phyloP scores from a whole-genome alignment of 2,329 filamentous ascomycete species.

The Lasiodiplodia sp. region DNA sequence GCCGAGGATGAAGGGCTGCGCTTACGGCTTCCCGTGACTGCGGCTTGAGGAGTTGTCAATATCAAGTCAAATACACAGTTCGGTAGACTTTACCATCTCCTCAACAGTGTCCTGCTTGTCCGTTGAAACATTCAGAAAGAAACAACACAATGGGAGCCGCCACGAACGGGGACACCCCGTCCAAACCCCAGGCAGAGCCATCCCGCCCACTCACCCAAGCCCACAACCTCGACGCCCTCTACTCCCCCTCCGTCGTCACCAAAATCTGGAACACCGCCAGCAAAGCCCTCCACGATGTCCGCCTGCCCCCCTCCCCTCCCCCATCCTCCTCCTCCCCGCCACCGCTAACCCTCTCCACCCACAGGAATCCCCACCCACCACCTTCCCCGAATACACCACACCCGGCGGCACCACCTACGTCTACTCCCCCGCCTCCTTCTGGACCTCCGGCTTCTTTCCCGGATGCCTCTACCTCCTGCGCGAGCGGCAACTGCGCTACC shows the following conservation, averaged over 20 bases:
- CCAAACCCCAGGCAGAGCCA: neutral
- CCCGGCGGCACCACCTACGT: slow-evolving; percentile 49
- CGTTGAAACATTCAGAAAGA: too few species aligned
- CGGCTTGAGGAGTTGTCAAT: too few species aligned
- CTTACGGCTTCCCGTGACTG: too few species aligned
- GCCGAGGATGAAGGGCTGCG: too few species aligned
- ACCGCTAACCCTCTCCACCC: neutral
- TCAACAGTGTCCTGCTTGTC: too few species aligned
- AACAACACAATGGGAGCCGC: neutral
- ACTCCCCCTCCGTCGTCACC: slow-evolving; percentile 32
- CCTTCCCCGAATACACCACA: slow-evolving; percentile 50
- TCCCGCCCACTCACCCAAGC: neutral
- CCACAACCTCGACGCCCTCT: slow-evolving; percentile 29
- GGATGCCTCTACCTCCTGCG: slow-evolving; percentile 54
- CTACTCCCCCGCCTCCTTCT: slow-evolving; percentile 52
- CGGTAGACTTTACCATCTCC: too few species aligned
- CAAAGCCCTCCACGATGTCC: slow-evolving; percentile 24
- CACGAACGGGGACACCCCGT: neutral
- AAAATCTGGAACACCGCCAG: slow-evolving; percentile 38
- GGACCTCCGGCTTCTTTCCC: slow-evolving; percentile 60
- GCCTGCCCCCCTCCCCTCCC: neutral
- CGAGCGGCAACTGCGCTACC: slow-evolving; percentile 43
- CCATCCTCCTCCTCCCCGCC: accelerated
- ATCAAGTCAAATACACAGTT: too few species aligned
- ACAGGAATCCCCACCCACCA: slow-evolving; percentile 29